Percentiles rank a stretch among this genome's conserved stretches.
Conservation (phyloP, 139 green algal genomes). For the Chlamydomonas urium region DNA sequence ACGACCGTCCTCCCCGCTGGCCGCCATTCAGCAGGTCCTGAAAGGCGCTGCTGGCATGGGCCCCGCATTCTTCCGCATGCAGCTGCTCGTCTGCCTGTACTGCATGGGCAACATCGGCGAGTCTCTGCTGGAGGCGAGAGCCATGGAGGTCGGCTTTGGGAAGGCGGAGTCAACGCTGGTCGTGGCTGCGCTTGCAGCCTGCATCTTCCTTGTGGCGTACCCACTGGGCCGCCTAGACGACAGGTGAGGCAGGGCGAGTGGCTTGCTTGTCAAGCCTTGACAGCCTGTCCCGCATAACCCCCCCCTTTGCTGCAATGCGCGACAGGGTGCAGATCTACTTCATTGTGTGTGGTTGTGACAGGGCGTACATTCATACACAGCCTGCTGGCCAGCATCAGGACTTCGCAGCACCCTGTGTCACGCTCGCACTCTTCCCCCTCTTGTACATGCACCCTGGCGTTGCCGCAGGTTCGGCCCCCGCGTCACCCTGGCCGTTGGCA, state of each 20-base stretch:
- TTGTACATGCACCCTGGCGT: too few species aligned
- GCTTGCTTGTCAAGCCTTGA: too few species aligned
- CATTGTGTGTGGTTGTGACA: too few species aligned
- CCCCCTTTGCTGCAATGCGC: too few species aligned
- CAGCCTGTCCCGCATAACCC: too few species aligned
- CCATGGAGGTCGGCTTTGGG: constrained; percentile 58
- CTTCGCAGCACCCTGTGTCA: too few species aligned
- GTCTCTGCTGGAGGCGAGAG: background rate
- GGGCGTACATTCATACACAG: too few species aligned
- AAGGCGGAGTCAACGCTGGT: constrained; percentile 61
- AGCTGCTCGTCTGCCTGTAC: constrained; percentile 48
- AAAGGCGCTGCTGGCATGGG: constrained; percentile 41
- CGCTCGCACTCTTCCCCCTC: too few species aligned
- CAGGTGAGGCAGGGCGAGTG: too few species aligned
- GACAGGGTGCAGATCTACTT: too few species aligned
- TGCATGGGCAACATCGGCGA: constrained; percentile 53
- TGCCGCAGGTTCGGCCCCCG: constrained; percentile 28
- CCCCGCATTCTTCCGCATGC: constrained; percentile 51
- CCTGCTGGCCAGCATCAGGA: too few species aligned
- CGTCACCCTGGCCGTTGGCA: constrained; percentile 51
- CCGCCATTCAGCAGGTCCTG: constrained; percentile 13
- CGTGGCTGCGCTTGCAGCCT: constrained; percentile 38
- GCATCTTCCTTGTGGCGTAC: constrained; percentile 47
- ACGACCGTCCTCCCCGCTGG: constrained; percentile 4
- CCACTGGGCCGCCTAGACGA: constrained; percentile 55